These are phyloP conservation scores for Heterobasidion irregulare DNA, from an alignment of 1,284 basidiomycete species.

Conservation along the genomic window DNA sequence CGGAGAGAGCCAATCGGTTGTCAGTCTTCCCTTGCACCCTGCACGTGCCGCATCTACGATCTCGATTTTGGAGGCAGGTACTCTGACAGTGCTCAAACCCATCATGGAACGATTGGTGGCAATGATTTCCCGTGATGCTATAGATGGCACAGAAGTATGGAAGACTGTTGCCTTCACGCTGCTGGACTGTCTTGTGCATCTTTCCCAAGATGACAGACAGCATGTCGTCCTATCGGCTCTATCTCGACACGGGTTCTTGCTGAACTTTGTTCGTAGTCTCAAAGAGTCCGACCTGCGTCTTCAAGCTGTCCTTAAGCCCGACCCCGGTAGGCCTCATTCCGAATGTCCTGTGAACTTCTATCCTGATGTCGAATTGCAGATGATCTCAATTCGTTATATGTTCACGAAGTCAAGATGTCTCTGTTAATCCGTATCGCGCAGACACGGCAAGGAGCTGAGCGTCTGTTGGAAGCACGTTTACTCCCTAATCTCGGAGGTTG, in stretches of 20 bases:
- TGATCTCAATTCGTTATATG: slow-evolving; percentile 86
- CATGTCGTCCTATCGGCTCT: slow-evolving; percentile 53
- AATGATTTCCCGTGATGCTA: slow-evolving; percentile 82
- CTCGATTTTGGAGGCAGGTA: slow-evolving; percentile 52
- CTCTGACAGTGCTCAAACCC: slow-evolving; percentile 53
- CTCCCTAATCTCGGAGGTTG: slow-evolving; percentile 79
- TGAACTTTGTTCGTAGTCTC: slow-evolving; percentile 77
- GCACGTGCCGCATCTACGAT: slow-evolving; percentile 7
- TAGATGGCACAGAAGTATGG: slow-evolving; percentile 94
- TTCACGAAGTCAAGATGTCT: slow-evolving; percentile 93
- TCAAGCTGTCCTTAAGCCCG: slow-evolving; percentile 76
- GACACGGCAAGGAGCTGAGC: slow-evolving; percentile 77
- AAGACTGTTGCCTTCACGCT: slow-evolving; percentile 90
- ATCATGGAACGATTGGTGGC: slow-evolving; percentile 70
- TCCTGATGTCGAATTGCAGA: slow-evolving; percentile 33
- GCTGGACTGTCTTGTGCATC: slow-evolving; percentile 67
- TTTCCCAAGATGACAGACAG: slow-evolving; percentile 59
- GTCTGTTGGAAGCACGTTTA: slow-evolving; percentile 74
- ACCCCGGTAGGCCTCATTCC: slow-evolving; percentile 54
- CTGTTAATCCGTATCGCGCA: slow-evolving; percentile 82
- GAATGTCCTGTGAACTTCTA: background rate
- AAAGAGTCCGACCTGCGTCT: slow-evolving; percentile 81
- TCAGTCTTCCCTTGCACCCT: slow-evolving; percentile 2
- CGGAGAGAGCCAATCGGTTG: slow-evolving; percentile 22
- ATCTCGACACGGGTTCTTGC: slow-evolving; percentile 71